Conservation (phyloP, 345 rosid species). For the Brassica cretica region DNA sequence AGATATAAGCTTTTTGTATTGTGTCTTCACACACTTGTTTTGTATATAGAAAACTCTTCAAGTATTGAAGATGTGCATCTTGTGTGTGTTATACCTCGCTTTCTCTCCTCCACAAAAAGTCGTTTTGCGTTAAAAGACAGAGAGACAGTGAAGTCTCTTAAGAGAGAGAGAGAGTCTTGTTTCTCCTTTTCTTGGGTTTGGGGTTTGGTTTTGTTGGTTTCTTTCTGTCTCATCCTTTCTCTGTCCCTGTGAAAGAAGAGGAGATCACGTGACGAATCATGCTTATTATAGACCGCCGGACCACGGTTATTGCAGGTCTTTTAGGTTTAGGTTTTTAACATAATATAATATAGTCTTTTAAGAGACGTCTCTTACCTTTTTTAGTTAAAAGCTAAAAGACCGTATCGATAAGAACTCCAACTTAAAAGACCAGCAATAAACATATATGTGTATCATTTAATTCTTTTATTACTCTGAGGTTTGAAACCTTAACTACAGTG, state of each 20-base stretch:
- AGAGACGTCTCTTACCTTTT: no score
- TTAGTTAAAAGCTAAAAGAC: no score
- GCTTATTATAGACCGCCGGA: slow-evolving; percentile 37
- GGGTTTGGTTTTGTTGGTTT: slow-evolving; percentile 45
- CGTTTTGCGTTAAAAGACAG: slow-evolving; percentile 43
- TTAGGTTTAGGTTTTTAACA: no score
- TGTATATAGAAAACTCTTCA: slow-evolving; percentile 43
- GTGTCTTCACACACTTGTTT: slow-evolving; percentile 26
- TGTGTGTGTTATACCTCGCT: slow-evolving; percentile 31
- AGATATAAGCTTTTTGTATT: slow-evolving; percentile 26
- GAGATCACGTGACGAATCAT: slow-evolving; percentile 64
- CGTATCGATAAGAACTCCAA: no score
- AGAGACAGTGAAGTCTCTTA: slow-evolving; percentile 45
- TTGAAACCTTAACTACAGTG: no score
- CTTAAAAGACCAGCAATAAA: no score
- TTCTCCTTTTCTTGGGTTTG: slow-evolving; percentile 40
- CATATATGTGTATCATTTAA: background rate
- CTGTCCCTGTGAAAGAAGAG: slow-evolving; percentile 37
- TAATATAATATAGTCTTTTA: no score
- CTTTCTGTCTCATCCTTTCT: slow-evolving; percentile 40
- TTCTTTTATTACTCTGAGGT: background rate
- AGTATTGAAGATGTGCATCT: slow-evolving; percentile 41
- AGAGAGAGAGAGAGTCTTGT: slow-evolving; percentile 26
- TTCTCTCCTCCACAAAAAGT: slow-evolving; percentile 41
- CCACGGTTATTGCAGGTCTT: no score